Evolutionary conservation across 768 basidiomycete genomes (phyloP), one percentile per base, ranked within the genome.

Genomic region (Megacollybia marginata): DNA sequence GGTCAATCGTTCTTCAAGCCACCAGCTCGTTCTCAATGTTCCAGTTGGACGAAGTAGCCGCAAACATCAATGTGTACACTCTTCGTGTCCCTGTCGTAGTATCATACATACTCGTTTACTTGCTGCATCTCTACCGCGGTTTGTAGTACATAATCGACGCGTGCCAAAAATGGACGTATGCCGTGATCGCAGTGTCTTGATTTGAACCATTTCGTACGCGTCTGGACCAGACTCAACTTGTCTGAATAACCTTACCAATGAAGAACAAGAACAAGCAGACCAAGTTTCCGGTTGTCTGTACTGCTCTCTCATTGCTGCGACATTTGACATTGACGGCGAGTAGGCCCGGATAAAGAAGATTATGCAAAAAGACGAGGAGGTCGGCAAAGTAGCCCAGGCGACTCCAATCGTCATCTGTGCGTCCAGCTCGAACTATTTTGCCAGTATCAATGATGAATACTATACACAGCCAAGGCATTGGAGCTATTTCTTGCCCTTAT

Each of bases 341-440:
- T 56, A 95, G 93, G 94, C 95, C 4, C 85, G 95, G 42, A 98
- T 98, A 72, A 98, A 97, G 78, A 90, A 92, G 72, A 96, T 97
- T 49, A 98, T 98, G 91, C 95, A 98, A 72, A 92, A 93, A 64
- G 95, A 98, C 62, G 95, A 98, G 62, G 95, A 98, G 62, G 95
- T 98, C 16, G 95, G 95, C 51, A 98, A 98, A 65, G 92, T 98
- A 32, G 92, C 95, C 2, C 91, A 93, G 63, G 93, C 92, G 23
- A 95, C 94, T 4, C 95, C 95, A 1, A 79, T 97, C 52, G 90
- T 97, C 51, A 96, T 98, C 59, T 98, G 95, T 96, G 60, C 65
- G 91, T 78, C 2, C 31, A 28, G 35, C 51, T 40, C 34, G 15
- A 4, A 20, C 18, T 13, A 44, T 16, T 35, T 20, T 34, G 51